Evolutionary conservation across 2,329 filamentous ascomycete genomes (phyloP).

Genomic region (Hypoxylon sp.): DNA sequence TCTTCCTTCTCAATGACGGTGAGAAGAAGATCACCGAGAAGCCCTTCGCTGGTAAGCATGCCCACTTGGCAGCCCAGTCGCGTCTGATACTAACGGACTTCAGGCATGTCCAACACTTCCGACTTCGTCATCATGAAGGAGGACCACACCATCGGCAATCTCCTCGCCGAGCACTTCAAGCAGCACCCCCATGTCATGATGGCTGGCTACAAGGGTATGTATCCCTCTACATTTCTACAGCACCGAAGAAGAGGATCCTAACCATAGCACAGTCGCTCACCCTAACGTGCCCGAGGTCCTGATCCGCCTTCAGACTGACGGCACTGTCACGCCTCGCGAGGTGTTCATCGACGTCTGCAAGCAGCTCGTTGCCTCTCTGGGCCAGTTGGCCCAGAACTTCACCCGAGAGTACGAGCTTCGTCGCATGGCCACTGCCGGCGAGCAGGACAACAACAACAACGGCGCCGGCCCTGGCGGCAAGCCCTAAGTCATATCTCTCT

Average conservation of each 20-base stretch:
- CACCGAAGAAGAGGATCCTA: slow-evolving; percentile 51
- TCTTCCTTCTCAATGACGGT: slow-evolving; percentile 82
- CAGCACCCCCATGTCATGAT: slow-evolving; percentile 87
- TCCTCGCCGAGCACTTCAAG: slow-evolving; percentile 87
- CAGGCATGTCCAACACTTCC: slow-evolving; percentile 92
- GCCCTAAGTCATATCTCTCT: slow-evolving; percentile 34
- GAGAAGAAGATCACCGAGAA: slow-evolving; percentile 95
- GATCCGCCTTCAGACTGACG: slow-evolving; percentile 92
- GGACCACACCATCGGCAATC: slow-evolving; percentile 94
- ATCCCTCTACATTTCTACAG: slow-evolving; percentile 50
- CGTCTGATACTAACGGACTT: slow-evolving; percentile 13
- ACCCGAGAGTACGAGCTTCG: slow-evolving; percentile 91
- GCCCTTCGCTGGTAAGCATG: slow-evolving; percentile 83
- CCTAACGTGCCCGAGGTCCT: slow-evolving; percentile 72
- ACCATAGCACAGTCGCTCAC: slow-evolving; percentile 61
- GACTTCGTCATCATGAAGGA: slow-evolving; percentile 97
- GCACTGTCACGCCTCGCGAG: slow-evolving; percentile 87
- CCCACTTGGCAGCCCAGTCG: slow-evolving; percentile 13
- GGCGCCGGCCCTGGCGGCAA: slow-evolving; percentile 47
- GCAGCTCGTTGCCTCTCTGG: slow-evolving; percentile 84
- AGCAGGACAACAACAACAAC: slow-evolving; percentile 60
- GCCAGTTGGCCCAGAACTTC: slow-evolving; percentile 85
- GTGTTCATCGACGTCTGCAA: slow-evolving; percentile 84
- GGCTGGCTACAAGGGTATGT: slow-evolving; percentile 87
- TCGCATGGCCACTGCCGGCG: slow-evolving; percentile 80